A percentile compares a stretch with the other conserved stretches of the same genome.
phyloP scores from a whole-genome alignment of 164 flowering plant genomes.

The Vitis riparia region DNA sequence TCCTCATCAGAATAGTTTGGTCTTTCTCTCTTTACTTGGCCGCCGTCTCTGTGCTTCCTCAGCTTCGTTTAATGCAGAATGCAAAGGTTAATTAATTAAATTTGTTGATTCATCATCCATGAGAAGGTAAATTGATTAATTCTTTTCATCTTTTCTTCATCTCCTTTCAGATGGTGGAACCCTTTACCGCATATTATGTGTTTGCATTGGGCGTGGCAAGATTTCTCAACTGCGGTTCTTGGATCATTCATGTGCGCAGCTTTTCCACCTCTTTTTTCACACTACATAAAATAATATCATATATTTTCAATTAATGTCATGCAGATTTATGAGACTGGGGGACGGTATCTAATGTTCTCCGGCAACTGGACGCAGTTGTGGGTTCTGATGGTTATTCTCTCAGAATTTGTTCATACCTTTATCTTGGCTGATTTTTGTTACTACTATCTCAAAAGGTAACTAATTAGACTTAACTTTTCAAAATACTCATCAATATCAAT shows the following conservation, averaged over 20 bases:
- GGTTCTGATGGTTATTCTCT: not conserved
- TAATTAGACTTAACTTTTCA: no score
- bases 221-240: slow-evolving; percentile 6
- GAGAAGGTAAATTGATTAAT: no score
- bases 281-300: no score
- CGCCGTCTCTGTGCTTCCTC: slow-evolving; percentile 17
- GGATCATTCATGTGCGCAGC: slow-evolving; percentile 4
- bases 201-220: slow-evolving; percentile 17
- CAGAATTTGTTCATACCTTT: slow-evolving; percentile 3
- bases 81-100: slow-evolving; percentile 7
- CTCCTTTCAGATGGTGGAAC: slow-evolving; percentile 11
- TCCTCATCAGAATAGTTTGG: slow-evolving; percentile 3
- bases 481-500: no score
- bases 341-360: not conserved
- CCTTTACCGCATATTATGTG: slow-evolving; percentile 17
- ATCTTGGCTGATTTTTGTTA: not conserved
- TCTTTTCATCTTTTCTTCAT: not conserved
- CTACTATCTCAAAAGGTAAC: slow-evolving; percentile 5
- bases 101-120: no score
- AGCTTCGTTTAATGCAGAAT: slow-evolving; percentile 13
- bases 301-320: no score
- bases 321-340: not conserved
- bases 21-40: slow-evolving; percentile 7
- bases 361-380: slow-evolving; percentile 1
- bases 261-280: not conserved